Percentiles rank a stretch among this genome's conserved stretches.
Conservation (phyloP, 1,284 basidiomycete genomes). For the Apiotrichum gracile region DNA sequence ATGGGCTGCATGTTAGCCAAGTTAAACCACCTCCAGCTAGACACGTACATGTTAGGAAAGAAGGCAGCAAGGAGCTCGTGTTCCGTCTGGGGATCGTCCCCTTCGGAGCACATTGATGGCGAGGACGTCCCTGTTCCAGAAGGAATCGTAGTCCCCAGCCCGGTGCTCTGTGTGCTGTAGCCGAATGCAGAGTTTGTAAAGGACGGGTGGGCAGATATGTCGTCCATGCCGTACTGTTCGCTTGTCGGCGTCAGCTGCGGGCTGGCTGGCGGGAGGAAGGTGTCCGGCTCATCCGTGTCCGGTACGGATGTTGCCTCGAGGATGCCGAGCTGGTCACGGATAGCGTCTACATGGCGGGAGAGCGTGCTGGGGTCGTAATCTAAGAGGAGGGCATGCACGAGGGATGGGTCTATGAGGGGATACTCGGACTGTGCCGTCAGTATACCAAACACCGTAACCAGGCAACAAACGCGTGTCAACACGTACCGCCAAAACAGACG, state of each 20-base stretch:
- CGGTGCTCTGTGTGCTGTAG: not conserved
- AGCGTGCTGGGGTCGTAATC: slow-evolving; percentile 34
- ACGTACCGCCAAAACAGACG: slow-evolving; percentile 20
- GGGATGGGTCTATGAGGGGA: slow-evolving; percentile 36
- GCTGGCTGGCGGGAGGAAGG: slow-evolving; percentile 7
- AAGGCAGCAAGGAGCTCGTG: slow-evolving; percentile 25
- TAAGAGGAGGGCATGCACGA: slow-evolving; percentile 37
- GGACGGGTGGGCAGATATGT: not conserved
- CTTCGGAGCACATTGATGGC: not conserved
- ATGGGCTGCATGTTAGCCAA: slow-evolving; percentile 6
- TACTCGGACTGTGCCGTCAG: slow-evolving; percentile 32
- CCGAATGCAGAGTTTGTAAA: not conserved
- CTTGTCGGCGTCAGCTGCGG: not conserved
- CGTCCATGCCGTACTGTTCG: not conserved
- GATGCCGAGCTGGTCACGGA: slow-evolving; percentile 40
- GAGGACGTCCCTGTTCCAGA: not conserved
- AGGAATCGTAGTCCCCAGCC: not conserved
- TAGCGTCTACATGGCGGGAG: slow-evolving; percentile 17
- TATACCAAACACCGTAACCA: too few relatives aligned
- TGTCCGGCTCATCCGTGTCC: slow-evolving; percentile 21
- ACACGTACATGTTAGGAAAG: slow-evolving; percentile 30
- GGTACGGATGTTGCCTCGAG: slow-evolving; percentile 43
- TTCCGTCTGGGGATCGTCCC: slow-evolving; percentile 5
- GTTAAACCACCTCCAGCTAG: not conserved
- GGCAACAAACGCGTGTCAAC: too few relatives aligned